Conservation (phyloP, 305 asterid species). For the Fraxinus platypoda region DNA sequence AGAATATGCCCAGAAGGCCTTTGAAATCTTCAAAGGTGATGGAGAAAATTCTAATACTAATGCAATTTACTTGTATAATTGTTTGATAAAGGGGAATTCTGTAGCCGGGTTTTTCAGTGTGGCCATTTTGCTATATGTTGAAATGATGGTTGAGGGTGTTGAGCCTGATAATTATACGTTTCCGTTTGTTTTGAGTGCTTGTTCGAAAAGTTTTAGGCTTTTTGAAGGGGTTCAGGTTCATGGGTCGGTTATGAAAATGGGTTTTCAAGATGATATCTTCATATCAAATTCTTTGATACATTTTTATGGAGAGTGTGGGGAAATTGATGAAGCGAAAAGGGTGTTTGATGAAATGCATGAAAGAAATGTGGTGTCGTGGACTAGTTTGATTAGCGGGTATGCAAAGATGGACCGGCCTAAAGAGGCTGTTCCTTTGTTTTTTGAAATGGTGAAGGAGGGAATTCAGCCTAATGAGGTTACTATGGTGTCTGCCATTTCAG, state of each 20-base stretch:
- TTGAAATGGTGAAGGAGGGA: slow-evolving; percentile 40
- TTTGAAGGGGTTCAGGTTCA: slow-evolving; percentile 41
- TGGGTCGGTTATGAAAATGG: slow-evolving; percentile 41
- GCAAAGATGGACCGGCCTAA: slow-evolving; percentile 28
- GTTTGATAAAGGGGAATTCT: slow-evolving; percentile 43
- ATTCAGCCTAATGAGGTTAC: slow-evolving; percentile 46
- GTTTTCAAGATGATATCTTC: slow-evolving; percentile 35
- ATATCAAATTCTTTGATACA: slow-evolving; percentile 45
- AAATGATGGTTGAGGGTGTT: slow-evolving; percentile 39
- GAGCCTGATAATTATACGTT: slow-evolving; percentile 50
- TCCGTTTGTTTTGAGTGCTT: slow-evolving; percentile 57
- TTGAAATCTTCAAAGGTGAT: slow-evolving; percentile 28
- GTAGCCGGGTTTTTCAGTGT: slow-evolving; percentile 27
- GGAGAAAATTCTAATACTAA: slow-evolving; percentile 21
- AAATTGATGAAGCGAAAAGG: slow-evolving; percentile 42
- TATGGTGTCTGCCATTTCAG: slow-evolving; percentile 38
- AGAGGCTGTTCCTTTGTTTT: slow-evolving; percentile 53
- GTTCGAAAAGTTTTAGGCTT: slow-evolving; percentile 40
- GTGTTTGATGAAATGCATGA: slow-evolving; percentile 56
- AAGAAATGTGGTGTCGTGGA: slow-evolving; percentile 57
- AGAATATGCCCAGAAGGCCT: slow-evolving; percentile 40
- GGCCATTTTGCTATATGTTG: slow-evolving; percentile 31
- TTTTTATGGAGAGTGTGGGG: slow-evolving; percentile 49
- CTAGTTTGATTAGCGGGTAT: slow-evolving; percentile 54
- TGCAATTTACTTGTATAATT: slow-evolving; percentile 36